phyloP scores from a whole-genome alignment of 2,329 filamentous ascomycete species.

The Ciborinia camelliae region DNA sequence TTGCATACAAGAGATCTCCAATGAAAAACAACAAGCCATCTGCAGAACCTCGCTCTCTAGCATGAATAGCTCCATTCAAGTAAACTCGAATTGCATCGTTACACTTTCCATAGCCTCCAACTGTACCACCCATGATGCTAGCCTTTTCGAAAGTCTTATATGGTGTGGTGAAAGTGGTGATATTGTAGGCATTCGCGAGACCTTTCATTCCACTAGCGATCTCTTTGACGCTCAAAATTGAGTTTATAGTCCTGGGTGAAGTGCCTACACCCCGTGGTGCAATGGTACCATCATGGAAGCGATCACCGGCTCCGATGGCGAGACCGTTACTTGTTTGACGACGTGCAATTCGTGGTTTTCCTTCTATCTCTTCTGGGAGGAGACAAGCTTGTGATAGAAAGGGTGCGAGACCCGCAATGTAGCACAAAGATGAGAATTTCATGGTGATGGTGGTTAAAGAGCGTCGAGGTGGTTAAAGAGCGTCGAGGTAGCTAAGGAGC shows the following conservation, averaged over 20 bases:
- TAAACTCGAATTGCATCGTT: conserved; percentile 47
- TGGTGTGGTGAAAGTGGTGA: conserved; percentile 42
- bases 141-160: conserved; percentile 45
- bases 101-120: conserved; percentile 44
- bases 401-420: conserved; percentile 23
- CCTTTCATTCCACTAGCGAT: conserved; percentile 43
- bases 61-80: conserved; percentile 53
- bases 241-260: conserved; percentile 39
- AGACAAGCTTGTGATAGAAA: conserved; percentile 37
- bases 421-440: conserved; percentile 27
- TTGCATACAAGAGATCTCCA: conserved; percentile 53
- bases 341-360: conserved; percentile 21
- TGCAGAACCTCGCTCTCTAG: conserved; percentile 55
- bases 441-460: conserved; percentile 21
- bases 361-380: conserved; percentile 40
- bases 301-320: conserved; percentile 44
- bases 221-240: conserved; percentile 44
- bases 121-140: conserved; percentile 41
- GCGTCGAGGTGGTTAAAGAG: neutral
- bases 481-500: neutral
- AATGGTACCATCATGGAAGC: conserved; percentile 41
- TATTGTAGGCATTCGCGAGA: conserved; percentile 42
- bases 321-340: conserved; percentile 29
- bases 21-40: conserved; percentile 58
- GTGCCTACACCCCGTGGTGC: conserved; percentile 44